Conservation (phyloP, 2,329 filamentous ascomycete genomes). For the Fusarium torulosum region DNA sequence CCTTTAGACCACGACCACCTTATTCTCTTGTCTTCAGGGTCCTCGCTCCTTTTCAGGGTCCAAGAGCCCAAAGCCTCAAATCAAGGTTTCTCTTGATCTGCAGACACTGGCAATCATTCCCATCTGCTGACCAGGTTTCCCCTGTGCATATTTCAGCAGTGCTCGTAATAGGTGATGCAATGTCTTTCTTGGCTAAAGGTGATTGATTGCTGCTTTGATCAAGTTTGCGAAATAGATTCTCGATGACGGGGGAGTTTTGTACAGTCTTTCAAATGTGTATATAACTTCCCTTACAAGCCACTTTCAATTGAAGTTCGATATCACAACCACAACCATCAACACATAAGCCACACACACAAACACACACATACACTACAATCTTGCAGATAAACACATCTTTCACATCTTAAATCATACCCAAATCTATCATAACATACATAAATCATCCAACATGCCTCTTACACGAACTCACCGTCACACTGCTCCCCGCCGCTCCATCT, state of each 20-base stretch:
- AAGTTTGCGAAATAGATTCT: neutral
- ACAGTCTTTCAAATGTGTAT: slow-evolving; percentile 19
- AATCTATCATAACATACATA: neutral
- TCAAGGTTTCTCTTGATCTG: slow-evolving; percentile 15
- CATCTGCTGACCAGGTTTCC: slow-evolving; percentile 20
- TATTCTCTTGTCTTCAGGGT: slow-evolving; percentile 14
- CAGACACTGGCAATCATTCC: neutral
- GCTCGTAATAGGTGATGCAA: slow-evolving; percentile 41
- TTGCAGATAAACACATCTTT: neutral
- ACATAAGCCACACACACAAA: slow-evolving; percentile 19
- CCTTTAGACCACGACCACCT: too few relatives aligned
- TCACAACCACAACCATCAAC: slow-evolving; percentile 4
- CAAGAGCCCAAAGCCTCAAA: neutral
- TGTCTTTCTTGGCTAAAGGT: slow-evolving; percentile 15
- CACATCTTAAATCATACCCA: neutral
- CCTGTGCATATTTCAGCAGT: slow-evolving; percentile 33
- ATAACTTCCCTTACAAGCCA: slow-evolving; percentile 17
- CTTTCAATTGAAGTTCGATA: neutral
- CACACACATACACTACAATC: slow-evolving; percentile 27
- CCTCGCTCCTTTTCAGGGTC: slow-evolving; percentile 4
- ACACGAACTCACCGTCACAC: slow-evolving; percentile 44
- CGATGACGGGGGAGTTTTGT: neutral
- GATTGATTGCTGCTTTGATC: neutral
- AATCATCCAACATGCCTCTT: slow-evolving; percentile 50
- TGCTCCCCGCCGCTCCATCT: slow-evolving; percentile 49